Base-by-base conservation (phyloP, 2,329 filamentous ascomycete genomes). In the Falciphora oryzae region DNA sequence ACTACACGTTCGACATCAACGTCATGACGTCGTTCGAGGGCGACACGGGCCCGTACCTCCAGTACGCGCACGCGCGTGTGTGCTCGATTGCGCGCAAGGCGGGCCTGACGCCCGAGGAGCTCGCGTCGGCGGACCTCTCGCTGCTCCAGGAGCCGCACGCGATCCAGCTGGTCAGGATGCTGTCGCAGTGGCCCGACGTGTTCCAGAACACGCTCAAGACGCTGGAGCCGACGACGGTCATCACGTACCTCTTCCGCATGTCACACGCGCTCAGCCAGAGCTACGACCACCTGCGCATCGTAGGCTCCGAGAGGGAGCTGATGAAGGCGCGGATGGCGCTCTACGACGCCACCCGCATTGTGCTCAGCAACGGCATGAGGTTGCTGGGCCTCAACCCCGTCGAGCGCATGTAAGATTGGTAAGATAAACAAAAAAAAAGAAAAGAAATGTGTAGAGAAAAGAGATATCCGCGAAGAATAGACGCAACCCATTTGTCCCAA, bases 161-260 rank as follows among this genome's bases (percentile, higher is more conserved):
- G 28, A 76, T 87, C 61, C 88, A 93, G 70, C 82, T 94, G 56
- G 83, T 92, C 68, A 86, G 93, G 38, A 82, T 90, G 59, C 83
- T 96, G n/a, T 84, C 89, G 11, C 90, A 93, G 73, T 96, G 91
- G 84, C 93, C 93, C 2, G 92, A 96, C 71, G 90, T 92, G 6
- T 87, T 96, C 65, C 81, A 89, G 72, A 94, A 94, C 76, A 93
- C 92, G 0, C 81, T 95, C 70, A 91, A 91, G 81, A 96, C 91
- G 0, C 83, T 93, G 28, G 93, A 80, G 77, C 91, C 91, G 27
- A 83, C 81, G 14, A 78, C 76, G 13, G 75, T 78, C 57, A 69
- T 77, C 62, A 78, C 78, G 3, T 92, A 94, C 74, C 81, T 95
- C 59, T 95, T 94, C 82, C 92, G 91, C 83, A 90, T 96, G 88